Evolutionary conservation across 1,284 basidiomycete species (phyloP).

Genomic region (Wallemia hederae): DNA sequence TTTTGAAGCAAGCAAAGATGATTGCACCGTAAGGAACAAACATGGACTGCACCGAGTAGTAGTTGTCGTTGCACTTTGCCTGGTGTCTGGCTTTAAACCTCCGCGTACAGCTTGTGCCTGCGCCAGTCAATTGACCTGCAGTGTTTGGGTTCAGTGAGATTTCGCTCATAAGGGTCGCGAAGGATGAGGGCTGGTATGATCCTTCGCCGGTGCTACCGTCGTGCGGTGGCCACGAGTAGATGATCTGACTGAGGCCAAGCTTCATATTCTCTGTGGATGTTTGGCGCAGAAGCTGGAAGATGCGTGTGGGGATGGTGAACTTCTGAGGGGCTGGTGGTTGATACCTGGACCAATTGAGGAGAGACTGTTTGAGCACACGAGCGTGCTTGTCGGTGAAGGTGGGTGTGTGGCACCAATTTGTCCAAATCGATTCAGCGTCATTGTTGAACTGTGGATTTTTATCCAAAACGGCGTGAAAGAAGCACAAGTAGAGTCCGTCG

Average conservation of each 20-base stretch:
- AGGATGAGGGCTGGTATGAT: background rate
- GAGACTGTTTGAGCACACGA: background rate
- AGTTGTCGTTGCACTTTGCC: background rate
- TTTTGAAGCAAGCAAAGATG: background rate
- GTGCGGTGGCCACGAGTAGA: background rate
- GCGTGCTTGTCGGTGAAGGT: background rate
- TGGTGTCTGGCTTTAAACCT: background rate
- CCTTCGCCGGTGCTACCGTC: background rate
- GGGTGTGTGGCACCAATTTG: conserved; percentile 1
- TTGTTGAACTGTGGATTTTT: background rate
- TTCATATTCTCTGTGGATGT: background rate
- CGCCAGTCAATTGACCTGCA: background rate
- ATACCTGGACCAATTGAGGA: background rate
- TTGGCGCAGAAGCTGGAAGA: background rate
- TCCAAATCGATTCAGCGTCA: background rate
- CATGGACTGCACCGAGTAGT: background rate
- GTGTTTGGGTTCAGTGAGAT: background rate
- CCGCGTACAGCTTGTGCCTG: background rate
- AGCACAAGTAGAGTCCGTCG: background rate
- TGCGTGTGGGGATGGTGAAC: background rate
- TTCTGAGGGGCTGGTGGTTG: background rate
- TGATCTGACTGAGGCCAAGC: background rate
- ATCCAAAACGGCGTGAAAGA: conserved; percentile 1
- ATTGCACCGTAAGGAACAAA: background rate
- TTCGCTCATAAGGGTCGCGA: background rate